Conservation (phyloP, 2,329 filamentous ascomycete genomes). For the Diaporthe destruens region DNA sequence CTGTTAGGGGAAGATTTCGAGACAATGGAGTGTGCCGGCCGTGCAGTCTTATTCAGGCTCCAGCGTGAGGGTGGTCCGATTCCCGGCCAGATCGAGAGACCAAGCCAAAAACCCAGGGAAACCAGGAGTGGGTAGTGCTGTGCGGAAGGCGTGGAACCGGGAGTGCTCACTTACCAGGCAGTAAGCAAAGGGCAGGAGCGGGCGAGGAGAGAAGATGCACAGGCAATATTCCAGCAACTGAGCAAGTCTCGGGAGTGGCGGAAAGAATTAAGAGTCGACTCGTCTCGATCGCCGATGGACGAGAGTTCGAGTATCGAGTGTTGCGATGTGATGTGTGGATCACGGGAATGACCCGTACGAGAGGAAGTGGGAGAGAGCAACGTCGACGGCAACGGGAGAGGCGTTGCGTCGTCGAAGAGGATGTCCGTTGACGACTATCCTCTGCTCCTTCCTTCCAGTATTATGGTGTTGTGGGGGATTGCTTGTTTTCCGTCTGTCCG, state of each 20-base stretch:
- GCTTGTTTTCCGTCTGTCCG: not conserved
- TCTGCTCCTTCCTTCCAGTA: slow-evolving; percentile 27
- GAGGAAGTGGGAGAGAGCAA: not conserved
- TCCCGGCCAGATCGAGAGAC: not conserved
- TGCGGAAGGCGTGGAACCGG: not conserved
- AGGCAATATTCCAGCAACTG: slow-evolving; percentile 52
- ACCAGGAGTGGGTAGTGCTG: not conserved
- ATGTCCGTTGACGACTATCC: not conserved
- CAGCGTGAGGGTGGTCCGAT: not conserved
- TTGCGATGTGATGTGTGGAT: not conserved
- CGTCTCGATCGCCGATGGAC: slow-evolving; percentile 40
- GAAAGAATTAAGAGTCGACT: slow-evolving; percentile 15
- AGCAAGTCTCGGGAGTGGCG: slow-evolving; percentile 36
- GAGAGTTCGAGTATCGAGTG: slow-evolving; percentile 36
- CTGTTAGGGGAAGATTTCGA: not conserved
- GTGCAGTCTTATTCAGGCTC: not conserved
- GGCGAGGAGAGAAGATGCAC: slow-evolving; percentile 43
- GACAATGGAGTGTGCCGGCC: not conserved
- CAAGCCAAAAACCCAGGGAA: not conserved
- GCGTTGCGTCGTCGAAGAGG: not conserved
- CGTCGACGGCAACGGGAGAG: not conserved
- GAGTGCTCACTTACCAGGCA: slow-evolving; percentile 38
- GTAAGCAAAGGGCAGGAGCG: slow-evolving; percentile 36
- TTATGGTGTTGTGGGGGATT: not conserved
- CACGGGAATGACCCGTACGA: not conserved